Conservation (phyloP, 2,329 filamentous ascomycete species). For the Xylariaceae sp. region DNA sequence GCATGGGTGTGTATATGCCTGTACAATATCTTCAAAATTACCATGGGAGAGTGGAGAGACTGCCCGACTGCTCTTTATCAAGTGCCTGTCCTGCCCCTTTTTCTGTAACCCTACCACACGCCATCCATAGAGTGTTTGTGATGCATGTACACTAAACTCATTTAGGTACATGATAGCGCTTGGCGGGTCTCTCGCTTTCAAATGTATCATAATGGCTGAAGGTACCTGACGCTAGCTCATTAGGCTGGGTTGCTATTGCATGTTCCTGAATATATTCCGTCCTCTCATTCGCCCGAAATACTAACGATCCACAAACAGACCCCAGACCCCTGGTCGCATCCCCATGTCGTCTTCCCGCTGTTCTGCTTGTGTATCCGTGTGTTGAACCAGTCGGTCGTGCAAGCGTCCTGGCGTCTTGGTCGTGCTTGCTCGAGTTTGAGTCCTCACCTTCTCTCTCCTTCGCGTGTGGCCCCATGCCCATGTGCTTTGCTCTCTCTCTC, state of each 20-base stretch:
- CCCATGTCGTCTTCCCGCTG: constrained; percentile 23
- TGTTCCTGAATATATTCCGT: constrained; percentile 20
- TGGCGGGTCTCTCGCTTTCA: constrained; percentile 5
- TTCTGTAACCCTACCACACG: neutral
- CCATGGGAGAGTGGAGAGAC: too few species aligned
- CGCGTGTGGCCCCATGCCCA: neutral
- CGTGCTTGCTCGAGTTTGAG: neutral
- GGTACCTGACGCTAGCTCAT: constrained; percentile 25
- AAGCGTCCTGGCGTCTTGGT: neutral
- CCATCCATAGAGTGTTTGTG: constrained; percentile 21
- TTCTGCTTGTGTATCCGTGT: constrained; percentile 10
- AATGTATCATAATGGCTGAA: constrained; percentile 17
- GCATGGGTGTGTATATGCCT: neutral
- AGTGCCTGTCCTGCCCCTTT: neutral
- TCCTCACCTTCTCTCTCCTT: constrained; percentile 10
- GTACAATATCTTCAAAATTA: neutral
- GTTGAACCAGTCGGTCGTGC: constrained; percentile 11
- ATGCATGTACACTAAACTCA: constrained; percentile 20
- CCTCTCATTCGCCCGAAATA: constrained; percentile 15
- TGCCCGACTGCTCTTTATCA: too few species aligned
- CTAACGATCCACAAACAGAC: constrained; percentile 15
- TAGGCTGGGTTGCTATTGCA: constrained; percentile 8
- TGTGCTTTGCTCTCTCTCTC: too few species aligned
- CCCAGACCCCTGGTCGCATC: constrained; percentile 11
- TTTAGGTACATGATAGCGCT: constrained; percentile 17